These are phyloP conservation scores for Aspergillus caelatus DNA, from an alignment of 2,329 filamentous ascomycete genomes.

Conservation along the genomic window DNA sequence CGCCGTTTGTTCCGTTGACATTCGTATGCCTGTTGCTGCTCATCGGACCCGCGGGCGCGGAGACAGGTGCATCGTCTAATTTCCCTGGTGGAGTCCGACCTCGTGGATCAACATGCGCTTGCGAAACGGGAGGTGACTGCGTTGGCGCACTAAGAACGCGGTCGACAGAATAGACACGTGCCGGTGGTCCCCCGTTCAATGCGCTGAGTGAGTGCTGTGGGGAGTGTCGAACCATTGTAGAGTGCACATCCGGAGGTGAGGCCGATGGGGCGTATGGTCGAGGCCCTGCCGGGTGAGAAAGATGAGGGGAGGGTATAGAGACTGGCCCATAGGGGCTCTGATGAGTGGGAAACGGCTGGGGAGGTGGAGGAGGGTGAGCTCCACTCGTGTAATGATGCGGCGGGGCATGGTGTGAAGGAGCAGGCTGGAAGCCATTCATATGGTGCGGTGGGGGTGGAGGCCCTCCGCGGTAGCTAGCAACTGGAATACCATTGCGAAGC, in stretches of 20 bases:
- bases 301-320: slow-evolving; percentile 37
- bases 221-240: slow-evolving; percentile 40
- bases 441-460: slow-evolving; percentile 54
- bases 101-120: slow-evolving; percentile 38
- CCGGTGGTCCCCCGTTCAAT: slow-evolving; percentile 38
- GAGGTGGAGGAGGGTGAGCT: slow-evolving; percentile 38
- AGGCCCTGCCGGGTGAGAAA: slow-evolving; percentile 33
- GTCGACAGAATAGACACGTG: slow-evolving; percentile 42
- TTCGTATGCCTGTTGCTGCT: slow-evolving; percentile 31
- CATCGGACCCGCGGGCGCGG: slow-evolving; percentile 26
- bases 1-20: slow-evolving; percentile 31
- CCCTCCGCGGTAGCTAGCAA: slow-evolving; percentile 32
- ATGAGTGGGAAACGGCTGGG: slow-evolving; percentile 40
- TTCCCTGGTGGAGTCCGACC: slow-evolving; percentile 35
- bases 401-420: slow-evolving; percentile 33
- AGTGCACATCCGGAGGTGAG: slow-evolving; percentile 42
- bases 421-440: slow-evolving; percentile 52
- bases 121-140: slow-evolving; percentile 39
- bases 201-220: slow-evolving; percentile 41
- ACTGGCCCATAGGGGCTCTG: slow-evolving; percentile 43
- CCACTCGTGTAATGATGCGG: slow-evolving; percentile 37
- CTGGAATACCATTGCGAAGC: slow-evolving; percentile 39
- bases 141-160: slow-evolving; percentile 36
- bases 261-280: slow-evolving; percentile 40
- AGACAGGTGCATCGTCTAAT: slow-evolving; percentile 32